Evolutionary conservation across 768 basidiomycete species (phyloP).

Genomic region (Cystobasidium onofrii): DNA sequence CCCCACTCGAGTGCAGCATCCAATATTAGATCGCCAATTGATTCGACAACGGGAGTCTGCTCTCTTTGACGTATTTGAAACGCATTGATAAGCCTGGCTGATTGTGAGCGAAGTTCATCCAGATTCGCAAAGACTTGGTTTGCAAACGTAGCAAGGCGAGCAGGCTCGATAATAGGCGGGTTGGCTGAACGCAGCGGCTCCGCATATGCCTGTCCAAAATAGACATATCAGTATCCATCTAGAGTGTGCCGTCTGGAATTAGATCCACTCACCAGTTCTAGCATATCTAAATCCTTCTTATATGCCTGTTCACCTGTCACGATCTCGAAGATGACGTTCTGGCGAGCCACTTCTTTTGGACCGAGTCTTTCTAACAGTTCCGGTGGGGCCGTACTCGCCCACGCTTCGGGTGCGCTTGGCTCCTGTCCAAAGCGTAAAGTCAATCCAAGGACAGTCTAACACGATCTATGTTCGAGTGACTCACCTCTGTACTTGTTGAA

Average conservation of each 20-base stretch:
- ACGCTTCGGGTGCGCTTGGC: conserved; percentile 53
- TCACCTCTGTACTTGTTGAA: background rate
- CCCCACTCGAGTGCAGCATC: conserved; percentile 80
- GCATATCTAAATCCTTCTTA: conserved; percentile 70
- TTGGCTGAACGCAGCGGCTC: conserved; percentile 62
- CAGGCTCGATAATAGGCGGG: conserved; percentile 63
- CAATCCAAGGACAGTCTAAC: background rate
- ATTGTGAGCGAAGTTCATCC: conserved; percentile 74
- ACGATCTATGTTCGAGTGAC: background rate
- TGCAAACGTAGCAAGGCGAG: conserved; percentile 67
- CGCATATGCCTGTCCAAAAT: conserved; percentile 58
- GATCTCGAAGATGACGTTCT: conserved; percentile 64
- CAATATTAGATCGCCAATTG: conserved; percentile 82
- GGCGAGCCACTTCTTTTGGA: conserved; percentile 59
- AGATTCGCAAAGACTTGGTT: conserved; percentile 86
- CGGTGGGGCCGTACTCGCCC: conserved; percentile 69
- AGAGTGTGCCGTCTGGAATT: conserved; percentile 37
- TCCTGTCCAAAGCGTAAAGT: background rate
- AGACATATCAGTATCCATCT: background rate
- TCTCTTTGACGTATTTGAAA: conserved; percentile 81
- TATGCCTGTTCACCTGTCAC: conserved; percentile 85
- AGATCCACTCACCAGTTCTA: conserved; percentile 57
- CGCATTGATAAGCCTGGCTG: conserved; percentile 69
- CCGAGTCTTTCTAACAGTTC: conserved; percentile 64
- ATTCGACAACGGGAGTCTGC: conserved; percentile 68